phyloP scores from a whole-genome alignment of 2,329 filamentous ascomycete species.

The Fusarium setosum region DNA sequence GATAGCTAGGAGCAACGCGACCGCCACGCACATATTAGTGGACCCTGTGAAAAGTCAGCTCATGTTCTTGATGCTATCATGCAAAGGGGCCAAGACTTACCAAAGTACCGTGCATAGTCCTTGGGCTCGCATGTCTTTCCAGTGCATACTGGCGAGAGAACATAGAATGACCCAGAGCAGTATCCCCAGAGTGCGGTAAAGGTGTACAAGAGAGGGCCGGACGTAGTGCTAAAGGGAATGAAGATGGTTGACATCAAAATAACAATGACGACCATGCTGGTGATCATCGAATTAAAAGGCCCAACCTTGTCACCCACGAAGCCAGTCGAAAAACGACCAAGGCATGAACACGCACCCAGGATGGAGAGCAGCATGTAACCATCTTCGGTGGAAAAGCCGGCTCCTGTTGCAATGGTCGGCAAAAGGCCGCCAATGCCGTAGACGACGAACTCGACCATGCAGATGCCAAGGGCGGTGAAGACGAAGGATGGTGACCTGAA shows the following conservation, averaged over 20 bases:
- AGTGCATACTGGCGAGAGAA: constrained; percentile 55
- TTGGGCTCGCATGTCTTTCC: constrained; percentile 57
- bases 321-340: constrained; percentile 56
- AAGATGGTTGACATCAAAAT: constrained; percentile 54
- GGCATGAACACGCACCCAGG: constrained; percentile 53
- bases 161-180: constrained; percentile 59
- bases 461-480: constrained; percentile 53
- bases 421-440: constrained; percentile 58
- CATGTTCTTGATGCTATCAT: constrained; percentile 29
- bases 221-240: constrained; percentile 55
- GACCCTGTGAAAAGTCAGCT: constrained; percentile 47
- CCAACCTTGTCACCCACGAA: constrained; percentile 55
- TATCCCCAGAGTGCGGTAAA: constrained; percentile 60
- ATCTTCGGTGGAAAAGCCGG: constrained; percentile 46
- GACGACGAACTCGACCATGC: constrained; percentile 60
- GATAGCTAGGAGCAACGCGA: constrained; percentile 56
- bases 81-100: background rate
- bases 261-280: constrained; percentile 44
- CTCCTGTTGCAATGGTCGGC: constrained; percentile 54
- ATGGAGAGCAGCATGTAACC: constrained; percentile 57
- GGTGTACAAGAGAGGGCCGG: constrained; percentile 52
- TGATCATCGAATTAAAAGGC: constrained; percentile 51
- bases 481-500: constrained; percentile 52
- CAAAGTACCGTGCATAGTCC: constrained; percentile 56
- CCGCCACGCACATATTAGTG: constrained; percentile 56